phyloP scores from a whole-genome alignment of 2,329 filamentous ascomycete genomes.

The Neonectria magnoliae region DNA sequence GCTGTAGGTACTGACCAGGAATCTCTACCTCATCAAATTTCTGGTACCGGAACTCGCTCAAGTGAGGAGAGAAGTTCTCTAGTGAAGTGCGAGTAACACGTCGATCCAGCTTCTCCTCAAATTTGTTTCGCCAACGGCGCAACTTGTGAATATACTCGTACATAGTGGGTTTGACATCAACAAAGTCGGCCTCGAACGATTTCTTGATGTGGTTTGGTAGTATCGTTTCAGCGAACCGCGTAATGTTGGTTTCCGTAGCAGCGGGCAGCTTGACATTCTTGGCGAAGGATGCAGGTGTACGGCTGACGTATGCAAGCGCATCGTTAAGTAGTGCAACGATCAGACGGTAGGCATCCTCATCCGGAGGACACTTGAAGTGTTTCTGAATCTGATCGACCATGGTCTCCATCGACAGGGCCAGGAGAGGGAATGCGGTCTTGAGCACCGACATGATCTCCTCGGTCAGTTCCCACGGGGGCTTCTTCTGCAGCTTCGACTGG shows the following conservation, averaged over 20 bases:
- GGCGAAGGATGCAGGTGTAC: constrained; percentile 86
- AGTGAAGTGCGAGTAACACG: constrained; percentile 77
- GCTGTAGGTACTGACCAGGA: constrained; percentile 94
- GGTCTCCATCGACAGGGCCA: constrained; percentile 98
- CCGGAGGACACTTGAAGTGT: constrained; percentile 98
- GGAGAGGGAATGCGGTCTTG: constrained; percentile 94
- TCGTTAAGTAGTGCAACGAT: constrained; percentile 99
- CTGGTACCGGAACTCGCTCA: constrained; percentile 96
- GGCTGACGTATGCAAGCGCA: constrained; percentile 89
- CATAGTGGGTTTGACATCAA: constrained; percentile 95
- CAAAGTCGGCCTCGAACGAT: constrained; percentile 98
- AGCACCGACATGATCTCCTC: constrained; percentile 95
- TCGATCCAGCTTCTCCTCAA: constrained; percentile 96
- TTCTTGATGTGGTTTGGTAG: constrained; percentile 93
- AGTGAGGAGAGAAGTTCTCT: constrained; percentile 86
- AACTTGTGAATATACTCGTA: constrained; percentile 98
- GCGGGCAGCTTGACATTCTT: constrained; percentile 89
- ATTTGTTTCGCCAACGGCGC: constrained; percentile 94
- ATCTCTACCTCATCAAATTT: constrained; percentile 99
- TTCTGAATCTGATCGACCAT: constrained; percentile 99
- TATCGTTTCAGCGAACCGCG: constrained; percentile 94
- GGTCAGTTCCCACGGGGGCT: constrained; percentile 94
- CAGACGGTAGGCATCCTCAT: constrained; percentile 96
- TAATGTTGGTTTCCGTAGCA: constrained; percentile 96
- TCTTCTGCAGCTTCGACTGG: constrained; percentile 59